Evolutionary conservation across 129 eudicot genomes (phyloP), one percentile per base, ranked within the genome.

Genomic region (Scalesia atractyloides): DNA sequence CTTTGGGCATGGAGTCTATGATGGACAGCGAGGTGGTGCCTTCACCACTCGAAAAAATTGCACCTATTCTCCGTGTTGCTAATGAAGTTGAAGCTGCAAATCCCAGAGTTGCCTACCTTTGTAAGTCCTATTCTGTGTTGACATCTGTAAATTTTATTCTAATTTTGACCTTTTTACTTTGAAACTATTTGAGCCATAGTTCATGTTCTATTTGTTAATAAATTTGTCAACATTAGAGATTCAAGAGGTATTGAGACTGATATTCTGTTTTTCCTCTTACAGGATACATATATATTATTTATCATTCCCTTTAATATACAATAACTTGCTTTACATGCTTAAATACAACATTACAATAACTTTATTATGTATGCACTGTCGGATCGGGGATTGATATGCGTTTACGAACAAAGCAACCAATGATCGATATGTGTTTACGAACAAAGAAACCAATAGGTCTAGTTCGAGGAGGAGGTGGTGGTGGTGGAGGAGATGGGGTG

Each of bases 21-120:
- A 88, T 86, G 93, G 97, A 91, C 50, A 91, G 96, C 69, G 97
- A 91, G 72, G 93, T 89, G 73, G 93, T 91, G 34, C 97, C 97
- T 52, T 88, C 97, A 46, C 86, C 97, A 54, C 86, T 91, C 61
- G 89, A 75, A 72, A 79, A 89, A 76, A 91, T 91, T 75, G 97
- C 93, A 7, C 97, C 96, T n/a, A 88, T 91, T 77, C 96, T 91
- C 64, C 96, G 93, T 46, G 97, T 91, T 64, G 97, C 97, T 69
- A 91, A 91, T 76, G 97, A 91, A 75, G 89, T 91, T 56, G 97
- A 91, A 82, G 73, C 86, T 47, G 75, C 61, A 36, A 86, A 91
- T 70, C 89, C 89, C 14, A 82, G 97, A 74, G 97, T 91, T 66
- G 97, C 97, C 50, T 89, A 89, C 76, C 94, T 91, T 24, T 91